phyloP scores from a whole-genome alignment of 129 eudicot species.

The Lactuca saligna region DNA sequence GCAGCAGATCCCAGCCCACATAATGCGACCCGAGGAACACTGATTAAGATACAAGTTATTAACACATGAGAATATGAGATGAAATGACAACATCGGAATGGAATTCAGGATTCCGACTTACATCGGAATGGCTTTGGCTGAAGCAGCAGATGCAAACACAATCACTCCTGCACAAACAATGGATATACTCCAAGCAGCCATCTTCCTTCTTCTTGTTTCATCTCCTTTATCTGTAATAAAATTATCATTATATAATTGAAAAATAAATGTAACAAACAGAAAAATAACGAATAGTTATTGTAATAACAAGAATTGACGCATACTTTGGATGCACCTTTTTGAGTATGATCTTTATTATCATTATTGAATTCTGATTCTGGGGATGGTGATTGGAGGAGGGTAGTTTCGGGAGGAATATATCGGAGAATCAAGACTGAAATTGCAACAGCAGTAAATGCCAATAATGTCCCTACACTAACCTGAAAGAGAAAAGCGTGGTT shows the following conservation, averaged over 20 bases:
- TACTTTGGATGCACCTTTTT: conserved; percentile 48
- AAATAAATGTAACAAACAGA: background rate
- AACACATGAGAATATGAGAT: background rate
- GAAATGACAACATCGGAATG: conserved; percentile 3
- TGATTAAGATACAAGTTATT: conserved; percentile 21
- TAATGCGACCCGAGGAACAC: conserved; percentile 47
- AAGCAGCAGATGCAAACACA: conserved; percentile 53
- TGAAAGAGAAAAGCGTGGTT: conserved; percentile 18
- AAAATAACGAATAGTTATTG: background rate
- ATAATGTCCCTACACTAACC: conserved; percentile 65
- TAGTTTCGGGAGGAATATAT: conserved; percentile 54
- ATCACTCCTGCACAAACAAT: conserved; percentile 43
- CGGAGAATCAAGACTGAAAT: conserved; percentile 54
- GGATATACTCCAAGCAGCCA: conserved; percentile 49
- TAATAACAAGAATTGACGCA: conserved; percentile 27
- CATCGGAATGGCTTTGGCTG: conserved; percentile 41
- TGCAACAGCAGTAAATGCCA: conserved; percentile 64
- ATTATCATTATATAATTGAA: background rate
- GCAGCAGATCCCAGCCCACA: conserved; percentile 47
- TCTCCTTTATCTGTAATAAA: conserved; percentile 22
- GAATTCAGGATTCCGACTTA: conserved; percentile 21
- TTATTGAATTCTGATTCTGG: conserved; percentile 29
- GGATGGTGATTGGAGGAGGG: conserved; percentile 29
- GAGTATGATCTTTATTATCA: conserved; percentile 25
- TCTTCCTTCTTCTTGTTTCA: conserved; percentile 39